A percentile compares a stretch with the other conserved stretches of the same genome.
Evolutionary conservation across 2,329 filamentous ascomycete species (phyloP).

Genomic region (Lachnellula arida): DNA sequence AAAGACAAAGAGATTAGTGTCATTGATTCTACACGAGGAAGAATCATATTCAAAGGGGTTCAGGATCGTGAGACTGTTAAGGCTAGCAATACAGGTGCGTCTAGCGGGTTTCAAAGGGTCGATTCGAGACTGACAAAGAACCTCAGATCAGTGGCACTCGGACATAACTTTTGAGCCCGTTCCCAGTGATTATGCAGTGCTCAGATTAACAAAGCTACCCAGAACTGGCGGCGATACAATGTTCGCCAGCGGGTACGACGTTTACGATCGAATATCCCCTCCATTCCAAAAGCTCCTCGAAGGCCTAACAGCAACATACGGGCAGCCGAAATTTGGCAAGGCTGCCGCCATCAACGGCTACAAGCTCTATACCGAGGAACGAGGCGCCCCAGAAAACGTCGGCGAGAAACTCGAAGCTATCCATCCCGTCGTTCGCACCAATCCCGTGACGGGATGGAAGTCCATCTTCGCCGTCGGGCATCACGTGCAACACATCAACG

Average conservation of each 20-base stretch:
- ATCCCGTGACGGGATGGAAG: slow-evolving; percentile 56
- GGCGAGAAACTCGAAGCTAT: slow-evolving; percentile 40
- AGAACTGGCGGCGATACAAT: slow-evolving; percentile 46
- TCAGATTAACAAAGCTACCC: slow-evolving; percentile 52
- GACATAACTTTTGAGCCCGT: slow-evolving; percentile 44
- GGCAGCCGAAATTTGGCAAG: slow-evolving; percentile 44
- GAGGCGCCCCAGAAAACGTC: slow-evolving; percentile 54
- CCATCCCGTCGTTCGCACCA: slow-evolving; percentile 51
- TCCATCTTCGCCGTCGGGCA: slow-evolving; percentile 47
- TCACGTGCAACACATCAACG: slow-evolving; percentile 49
- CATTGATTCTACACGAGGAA: slow-evolving; percentile 52
- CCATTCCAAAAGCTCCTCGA: slow-evolving; percentile 44
- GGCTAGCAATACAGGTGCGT: not conserved
- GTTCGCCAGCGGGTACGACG: slow-evolving; percentile 40
- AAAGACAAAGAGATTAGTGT: slow-evolving; percentile 49
- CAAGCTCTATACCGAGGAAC: slow-evolving; percentile 35
- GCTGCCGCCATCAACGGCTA: slow-evolving; percentile 38
- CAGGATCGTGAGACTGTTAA: slow-evolving; percentile 13
- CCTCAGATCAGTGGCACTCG: slow-evolving; percentile 41
- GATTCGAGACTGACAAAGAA: not conserved
- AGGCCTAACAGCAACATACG: slow-evolving; percentile 44
- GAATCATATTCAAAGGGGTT: slow-evolving; percentile 31
- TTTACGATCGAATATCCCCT: slow-evolving; percentile 49
- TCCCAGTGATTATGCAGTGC: slow-evolving; percentile 46
- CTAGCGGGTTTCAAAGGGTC: no score